Percentiles rank a stretch among this genome's conserved stretches.
Conservation (phyloP, 2,329 filamentous ascomycete species). For the Zymoseptoria pseudotritici region DNA sequence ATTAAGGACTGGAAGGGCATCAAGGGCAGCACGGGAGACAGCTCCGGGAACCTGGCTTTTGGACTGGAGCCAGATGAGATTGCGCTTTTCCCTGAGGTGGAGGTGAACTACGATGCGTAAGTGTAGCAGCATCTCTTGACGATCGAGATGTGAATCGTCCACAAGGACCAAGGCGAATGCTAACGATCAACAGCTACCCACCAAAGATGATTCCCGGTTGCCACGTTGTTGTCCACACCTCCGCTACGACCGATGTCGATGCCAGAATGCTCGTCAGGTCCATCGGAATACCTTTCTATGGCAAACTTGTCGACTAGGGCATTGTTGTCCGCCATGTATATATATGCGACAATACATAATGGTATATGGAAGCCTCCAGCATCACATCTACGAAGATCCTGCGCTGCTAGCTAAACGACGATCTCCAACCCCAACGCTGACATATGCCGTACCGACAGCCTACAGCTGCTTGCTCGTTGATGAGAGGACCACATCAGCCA, state of each 20-base stretch:
- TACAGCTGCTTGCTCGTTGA: neutral
- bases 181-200: slow-evolving; percentile 48
- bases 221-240: slow-evolving; percentile 76
- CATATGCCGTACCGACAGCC: neutral
- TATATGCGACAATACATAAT: neutral
- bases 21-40: slow-evolving; percentile 71
- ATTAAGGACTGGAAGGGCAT: slow-evolving; percentile 94
- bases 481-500: neutral
- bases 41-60: slow-evolving; percentile 77
- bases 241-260: slow-evolving; percentile 76
- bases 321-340: neutral
- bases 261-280: slow-evolving; percentile 67
- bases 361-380: neutral
- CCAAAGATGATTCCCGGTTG: slow-evolving; percentile 76
- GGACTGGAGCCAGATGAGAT: slow-evolving; percentile 71
- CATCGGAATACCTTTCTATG: slow-evolving; percentile 74
- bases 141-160: neutral
- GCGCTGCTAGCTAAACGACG: neutral
- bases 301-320: slow-evolving; percentile 54
- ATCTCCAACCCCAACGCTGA: neutral
- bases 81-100: slow-evolving; percentile 83
- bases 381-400: neutral
- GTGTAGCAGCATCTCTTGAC: slow-evolving; percentile 31
- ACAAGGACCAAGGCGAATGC: neutral
- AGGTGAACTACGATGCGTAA: slow-evolving; percentile 86